Base-by-base conservation (phyloP, 495 filamentous ascomycete species). In the Paragyromitra xinjiangensis region DNA sequence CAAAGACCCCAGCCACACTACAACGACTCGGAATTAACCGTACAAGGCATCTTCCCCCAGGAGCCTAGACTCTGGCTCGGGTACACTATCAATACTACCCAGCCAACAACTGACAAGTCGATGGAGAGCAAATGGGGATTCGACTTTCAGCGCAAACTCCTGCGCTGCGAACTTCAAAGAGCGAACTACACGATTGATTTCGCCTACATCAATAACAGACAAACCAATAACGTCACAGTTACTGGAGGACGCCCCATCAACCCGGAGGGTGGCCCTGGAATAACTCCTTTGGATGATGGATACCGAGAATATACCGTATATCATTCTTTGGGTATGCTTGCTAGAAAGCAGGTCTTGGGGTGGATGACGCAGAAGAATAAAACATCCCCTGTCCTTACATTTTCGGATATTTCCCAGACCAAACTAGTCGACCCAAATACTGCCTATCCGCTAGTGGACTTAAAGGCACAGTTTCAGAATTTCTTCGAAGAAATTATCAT, bases 21-120 rank as follows among this genome's bases (percentile, higher is more conserved):
- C 19, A 37, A 63, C 19, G 53, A 37, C 37, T 22, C 62, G 6
- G 12, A 44, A 11, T 53, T 72, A 19, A 62, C 61, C 2, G n/a
- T 24, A 7, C 79, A 81, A 40, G 84, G 84, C 1, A 79, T 79
- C 0, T 85, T 86, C 65, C 7, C 69, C 12, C 59, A 74, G 7
- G 84, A 85, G 55, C 84, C 84, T 12, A 78, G 83, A 3, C 56
- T 86, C 11, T 85, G 84, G 84, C 73, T 86, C 42, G 84, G 83
- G 4, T 84, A 83, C 73, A 45, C 71, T n/a, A 64, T 79, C 19
- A 81, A 85, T 44, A 85, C 84, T 3, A 80, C 71, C 0, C 76
- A 64, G 5, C 80, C 75, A 0, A 71, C 81, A 3, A 37, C 61
- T 6, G 39, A 64, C 5, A 42, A 45, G 2, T 80, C 80, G 22